A percentile compares a stretch with the other conserved stretches of the same genome.
These are phyloP conservation scores for Hymenotorrendiella dingleyae DNA, from an alignment of 2,329 filamentous ascomycete species.

Conservation along the genomic window DNA sequence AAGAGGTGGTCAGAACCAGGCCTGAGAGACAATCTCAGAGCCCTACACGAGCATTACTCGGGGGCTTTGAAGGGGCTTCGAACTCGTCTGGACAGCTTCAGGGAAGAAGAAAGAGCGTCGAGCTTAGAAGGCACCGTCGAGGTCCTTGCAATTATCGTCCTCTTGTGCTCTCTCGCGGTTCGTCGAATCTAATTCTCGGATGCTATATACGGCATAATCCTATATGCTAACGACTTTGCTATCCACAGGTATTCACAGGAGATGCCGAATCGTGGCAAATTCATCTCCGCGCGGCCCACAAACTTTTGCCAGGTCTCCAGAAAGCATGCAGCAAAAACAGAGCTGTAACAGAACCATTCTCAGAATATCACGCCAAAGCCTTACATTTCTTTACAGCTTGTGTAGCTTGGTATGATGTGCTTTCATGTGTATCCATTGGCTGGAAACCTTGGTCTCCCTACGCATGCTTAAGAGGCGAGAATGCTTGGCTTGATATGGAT, in stretches of 20 bases:
- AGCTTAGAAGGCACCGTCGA: background rate
- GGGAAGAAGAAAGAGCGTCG: background rate
- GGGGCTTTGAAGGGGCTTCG: background rate
- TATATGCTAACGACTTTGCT: background rate
- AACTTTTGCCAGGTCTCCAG: constrained; percentile 34
- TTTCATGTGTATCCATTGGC: background rate
- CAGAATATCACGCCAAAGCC: background rate
- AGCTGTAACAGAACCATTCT: background rate
- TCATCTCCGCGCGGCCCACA: constrained; percentile 44
- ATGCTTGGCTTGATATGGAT: background rate
- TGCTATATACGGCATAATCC: background rate
- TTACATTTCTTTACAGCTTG: background rate
- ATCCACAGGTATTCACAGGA: constrained; percentile 27
- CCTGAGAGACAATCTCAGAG: background rate
- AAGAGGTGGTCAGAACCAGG: constrained; percentile 33
- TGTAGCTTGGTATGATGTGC: constrained; percentile 12
- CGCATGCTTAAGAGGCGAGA: background rate
- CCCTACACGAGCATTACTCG: constrained; percentile 5
- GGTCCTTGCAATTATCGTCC: background rate
- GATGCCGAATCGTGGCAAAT: constrained; percentile 43
- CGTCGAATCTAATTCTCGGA: background rate
- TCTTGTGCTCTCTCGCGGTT: background rate
- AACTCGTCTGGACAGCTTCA: background rate
- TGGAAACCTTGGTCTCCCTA: background rate
- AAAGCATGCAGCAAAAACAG: background rate